Evolutionary conservation across 768 basidiomycete genomes (phyloP).

Genomic region (Boletus rubescentipes): DNA sequence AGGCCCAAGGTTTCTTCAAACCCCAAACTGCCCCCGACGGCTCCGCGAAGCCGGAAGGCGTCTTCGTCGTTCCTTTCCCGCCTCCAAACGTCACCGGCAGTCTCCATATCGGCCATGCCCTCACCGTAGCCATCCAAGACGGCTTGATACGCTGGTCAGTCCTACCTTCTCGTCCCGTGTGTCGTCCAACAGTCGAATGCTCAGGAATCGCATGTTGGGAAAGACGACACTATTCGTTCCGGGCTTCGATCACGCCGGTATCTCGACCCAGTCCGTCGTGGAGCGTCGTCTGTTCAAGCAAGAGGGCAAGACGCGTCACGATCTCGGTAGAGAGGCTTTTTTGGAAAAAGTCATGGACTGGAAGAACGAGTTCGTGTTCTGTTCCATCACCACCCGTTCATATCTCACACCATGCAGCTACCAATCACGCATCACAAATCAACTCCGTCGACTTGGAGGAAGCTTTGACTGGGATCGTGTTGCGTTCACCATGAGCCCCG

Average conservation of each 20-base stretch:
- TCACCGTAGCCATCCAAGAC: constrained; percentile 92
- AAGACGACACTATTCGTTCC: constrained; percentile 88
- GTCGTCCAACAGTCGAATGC: not conserved
- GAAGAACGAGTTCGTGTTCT: constrained; percentile 84
- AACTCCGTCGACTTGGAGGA: constrained; percentile 84
- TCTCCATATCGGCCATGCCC: constrained; percentile 92
- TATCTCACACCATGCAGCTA: constrained; percentile 52
- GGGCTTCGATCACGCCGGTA: constrained; percentile 98
- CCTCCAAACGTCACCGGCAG: constrained; percentile 97
- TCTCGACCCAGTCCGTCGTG: constrained; percentile 96
- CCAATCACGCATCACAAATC: constrained; percentile 88
- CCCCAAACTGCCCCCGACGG: constrained; percentile 63
- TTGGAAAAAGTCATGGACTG: constrained; percentile 90
- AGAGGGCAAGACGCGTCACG: constrained; percentile 81
- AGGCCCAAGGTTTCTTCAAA: constrained; percentile 84
- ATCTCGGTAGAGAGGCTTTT: constrained; percentile 93
- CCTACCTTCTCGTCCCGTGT: not conserved
- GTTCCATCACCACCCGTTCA: not conserved
- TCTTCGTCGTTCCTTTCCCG: constrained; percentile 85
- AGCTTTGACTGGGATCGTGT: constrained; percentile 94
- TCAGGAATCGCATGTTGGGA: constrained; percentile 94
- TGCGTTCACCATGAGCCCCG: constrained; percentile 95
- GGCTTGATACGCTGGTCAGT: constrained; percentile 81
- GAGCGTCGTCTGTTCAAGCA: constrained; percentile 89
- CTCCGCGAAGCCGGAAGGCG: constrained; percentile 57